phyloP scores from a whole-genome alignment of 1,139 yeast species.

The Zygoascus sp. region DNA sequence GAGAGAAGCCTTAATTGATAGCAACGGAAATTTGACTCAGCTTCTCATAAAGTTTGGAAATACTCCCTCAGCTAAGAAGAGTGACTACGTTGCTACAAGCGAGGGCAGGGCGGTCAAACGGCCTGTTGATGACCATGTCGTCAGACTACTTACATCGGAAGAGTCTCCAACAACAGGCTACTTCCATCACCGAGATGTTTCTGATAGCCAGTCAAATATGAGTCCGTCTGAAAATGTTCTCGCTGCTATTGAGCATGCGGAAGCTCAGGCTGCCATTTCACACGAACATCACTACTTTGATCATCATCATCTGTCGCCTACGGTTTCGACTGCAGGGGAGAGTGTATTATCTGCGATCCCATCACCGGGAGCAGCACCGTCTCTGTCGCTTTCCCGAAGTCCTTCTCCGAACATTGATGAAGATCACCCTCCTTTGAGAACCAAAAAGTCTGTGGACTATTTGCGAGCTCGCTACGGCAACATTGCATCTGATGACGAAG shows the following conservation, averaged over 20 bases:
- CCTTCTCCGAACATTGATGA: slow-evolving; percentile 6
- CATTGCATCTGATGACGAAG: slow-evolving; percentile 24
- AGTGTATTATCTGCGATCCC: slow-evolving; percentile 10
- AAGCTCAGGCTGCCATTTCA: background rate
- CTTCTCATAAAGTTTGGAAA: slow-evolving; percentile 31
- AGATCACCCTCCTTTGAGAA: background rate
- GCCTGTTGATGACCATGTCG: background rate
- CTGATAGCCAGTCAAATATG: background rate
- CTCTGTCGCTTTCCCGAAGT: slow-evolving; percentile 8
- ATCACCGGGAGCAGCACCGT: slow-evolving; percentile 9
- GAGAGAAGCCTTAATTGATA: slow-evolving; percentile 25
- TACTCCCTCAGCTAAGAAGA: slow-evolving; percentile 12
- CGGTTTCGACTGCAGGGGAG: background rate
- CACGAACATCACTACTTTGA: slow-evolving; percentile 9
- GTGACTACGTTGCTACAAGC: background rate
- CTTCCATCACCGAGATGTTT: background rate
- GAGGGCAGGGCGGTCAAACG: background rate
- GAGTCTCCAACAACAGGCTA: slow-evolving; percentile 4
- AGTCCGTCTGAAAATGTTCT: background rate
- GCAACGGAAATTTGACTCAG: slow-evolving; percentile 26
- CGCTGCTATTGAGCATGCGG: background rate
- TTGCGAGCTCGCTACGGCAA: slow-evolving; percentile 18
- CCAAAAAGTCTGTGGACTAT: slow-evolving; percentile 14
- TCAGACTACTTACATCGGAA: slow-evolving; percentile 2
- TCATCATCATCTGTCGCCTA: slow-evolving; percentile 7